These are phyloP conservation scores for Epichloe typhina DNA, from an alignment of 2,329 filamentous ascomycete genomes.

Conservation along the genomic window DNA sequence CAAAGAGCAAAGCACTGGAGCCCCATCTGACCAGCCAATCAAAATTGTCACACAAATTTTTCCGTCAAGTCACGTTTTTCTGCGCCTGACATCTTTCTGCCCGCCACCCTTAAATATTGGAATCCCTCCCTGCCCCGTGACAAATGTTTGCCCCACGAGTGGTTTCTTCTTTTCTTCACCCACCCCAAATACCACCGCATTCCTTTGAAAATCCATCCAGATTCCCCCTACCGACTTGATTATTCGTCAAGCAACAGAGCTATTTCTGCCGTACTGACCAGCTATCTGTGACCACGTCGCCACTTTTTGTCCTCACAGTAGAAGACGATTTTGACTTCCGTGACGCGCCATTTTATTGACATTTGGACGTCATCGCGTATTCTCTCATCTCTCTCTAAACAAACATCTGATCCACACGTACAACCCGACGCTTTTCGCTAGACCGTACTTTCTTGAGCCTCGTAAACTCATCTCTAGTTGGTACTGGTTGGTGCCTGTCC, in stretches of 20 bases:
- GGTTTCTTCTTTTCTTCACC: neutral
- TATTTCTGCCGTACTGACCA: neutral
- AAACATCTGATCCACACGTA: conserved; percentile 3
- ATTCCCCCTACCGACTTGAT: neutral
- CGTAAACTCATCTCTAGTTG: conserved; percentile 4
- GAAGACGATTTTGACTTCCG: conserved; percentile 8
- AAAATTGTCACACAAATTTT: neutral
- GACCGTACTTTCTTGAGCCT: conserved; percentile 5
- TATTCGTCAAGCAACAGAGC: conserved; percentile 1
- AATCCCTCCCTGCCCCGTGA: neutral
- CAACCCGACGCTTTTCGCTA: conserved; percentile 2
- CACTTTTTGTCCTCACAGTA: conserved; percentile 10
- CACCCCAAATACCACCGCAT: neutral
- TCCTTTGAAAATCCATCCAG: neutral
- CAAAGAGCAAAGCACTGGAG: neutral
- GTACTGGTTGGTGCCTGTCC: neutral
- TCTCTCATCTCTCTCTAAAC: neutral
- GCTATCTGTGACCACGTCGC: conserved; percentile 8
- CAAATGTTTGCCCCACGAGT: neutral
- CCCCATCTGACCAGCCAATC: neutral
- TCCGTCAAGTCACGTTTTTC: conserved; percentile 3
- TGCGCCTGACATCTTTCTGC: neutral
- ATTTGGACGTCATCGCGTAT: conserved; percentile 8
- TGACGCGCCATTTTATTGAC: conserved; percentile 6
- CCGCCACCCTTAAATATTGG: conserved; percentile 1